Percentiles rank a stretch among this genome's conserved stretches.
phyloP scores from a whole-genome alignment of 306 rosid species.

The Spatholobus suberectus region DNA sequence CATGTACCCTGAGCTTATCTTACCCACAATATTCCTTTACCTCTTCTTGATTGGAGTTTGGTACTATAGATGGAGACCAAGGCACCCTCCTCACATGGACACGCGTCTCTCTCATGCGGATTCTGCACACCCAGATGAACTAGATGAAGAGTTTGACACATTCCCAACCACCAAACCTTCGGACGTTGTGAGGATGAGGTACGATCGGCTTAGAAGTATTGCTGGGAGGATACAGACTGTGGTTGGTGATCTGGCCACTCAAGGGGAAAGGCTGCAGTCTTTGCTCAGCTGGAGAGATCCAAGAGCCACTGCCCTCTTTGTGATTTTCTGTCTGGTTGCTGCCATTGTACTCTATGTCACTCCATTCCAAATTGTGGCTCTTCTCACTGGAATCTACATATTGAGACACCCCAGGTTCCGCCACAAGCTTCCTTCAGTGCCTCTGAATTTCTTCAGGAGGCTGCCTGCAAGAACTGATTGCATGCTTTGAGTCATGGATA shows the following conservation, averaged over 20 bases:
- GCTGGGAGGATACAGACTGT: conserved; percentile 97
- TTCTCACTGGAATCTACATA: conserved; percentile 81
- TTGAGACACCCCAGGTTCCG: conserved; percentile 97
- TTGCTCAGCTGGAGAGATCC: conserved; percentile 99
- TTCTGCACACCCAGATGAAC: conserved; percentile 88
- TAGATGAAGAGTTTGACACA: conserved; percentile 93
- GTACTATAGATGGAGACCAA: conserved; percentile 98
- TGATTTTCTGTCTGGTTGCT: conserved; percentile 87
- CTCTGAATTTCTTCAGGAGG: conserved; percentile 96
- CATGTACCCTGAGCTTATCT: conserved; percentile 95
- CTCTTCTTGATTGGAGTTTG: conserved; percentile 96
- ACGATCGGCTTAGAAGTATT: conserved; percentile 89
- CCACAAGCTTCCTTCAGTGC: conserved; percentile 96
- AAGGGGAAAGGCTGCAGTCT: conserved; percentile 97
- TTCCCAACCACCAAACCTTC: conserved; percentile 83
- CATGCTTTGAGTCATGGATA: conserved; percentile 76
- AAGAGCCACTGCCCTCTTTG: conserved; percentile 91
- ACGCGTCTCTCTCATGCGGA: conserved; percentile 93
- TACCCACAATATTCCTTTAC: conserved; percentile 95
- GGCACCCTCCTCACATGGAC: conserved; percentile 99
- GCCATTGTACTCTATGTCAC: conserved; percentile 91
- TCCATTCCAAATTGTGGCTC: conserved; percentile 95
- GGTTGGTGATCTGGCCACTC: conserved; percentile 96
- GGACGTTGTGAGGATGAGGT: conserved; percentile 90
- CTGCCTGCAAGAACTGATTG: conserved; percentile 96